Base-by-base conservation (phyloP, 352 stramenopile genomes). In the Pythium dissotocum region DNA sequence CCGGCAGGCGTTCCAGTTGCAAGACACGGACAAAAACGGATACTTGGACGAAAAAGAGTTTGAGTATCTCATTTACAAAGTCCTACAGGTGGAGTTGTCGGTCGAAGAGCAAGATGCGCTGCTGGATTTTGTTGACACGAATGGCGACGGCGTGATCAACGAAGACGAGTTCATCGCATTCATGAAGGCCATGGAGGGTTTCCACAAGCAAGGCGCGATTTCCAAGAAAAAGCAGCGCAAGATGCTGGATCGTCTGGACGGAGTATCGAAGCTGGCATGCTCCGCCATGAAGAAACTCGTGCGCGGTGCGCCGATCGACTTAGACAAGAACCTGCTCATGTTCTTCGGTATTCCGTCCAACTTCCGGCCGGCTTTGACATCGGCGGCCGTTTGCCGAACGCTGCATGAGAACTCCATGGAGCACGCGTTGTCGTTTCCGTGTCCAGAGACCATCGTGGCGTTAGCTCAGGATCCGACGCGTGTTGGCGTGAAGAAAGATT, bases 261-360 rank as follows among this genome's bases (percentile, higher is more conserved):
- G 49, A 2, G 73, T 70, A 6, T 89, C 83, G 0, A 74, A 76
- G 28, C 61, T 88, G 4, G 83, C 83, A 1, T 80, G 82, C 46
- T 86, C 82, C 10, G 86, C 80, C 8, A 90, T 94, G 75, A 92
- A 92, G 60, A 94, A 94, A 51, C 73, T 94, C 12, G 76, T 89
- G 18, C 72, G 85, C 2, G 82, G 86, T 26, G 84, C 72, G 1
- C 82, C 84, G 13, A 75, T 91, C 58, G 83, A 94, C 40, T 71
- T 91, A 10, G 83, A 94, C 49, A 75, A 71, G 55, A 89, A 81
- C 58, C 48, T 94, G 58, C 75, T 93, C 30, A 80, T 87, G 78
- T 87, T 91, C 30, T 83, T 94, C 30, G 86, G 83, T 3, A 84
- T 94, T n/a, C 86, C 86, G 21, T 86, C 78, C 18, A 94, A 94